Evolutionary conservation across 2,329 filamentous ascomycete species (phyloP), one percentile per base, ranked within the genome.

Genomic region (Cytospora piceicola): DNA sequence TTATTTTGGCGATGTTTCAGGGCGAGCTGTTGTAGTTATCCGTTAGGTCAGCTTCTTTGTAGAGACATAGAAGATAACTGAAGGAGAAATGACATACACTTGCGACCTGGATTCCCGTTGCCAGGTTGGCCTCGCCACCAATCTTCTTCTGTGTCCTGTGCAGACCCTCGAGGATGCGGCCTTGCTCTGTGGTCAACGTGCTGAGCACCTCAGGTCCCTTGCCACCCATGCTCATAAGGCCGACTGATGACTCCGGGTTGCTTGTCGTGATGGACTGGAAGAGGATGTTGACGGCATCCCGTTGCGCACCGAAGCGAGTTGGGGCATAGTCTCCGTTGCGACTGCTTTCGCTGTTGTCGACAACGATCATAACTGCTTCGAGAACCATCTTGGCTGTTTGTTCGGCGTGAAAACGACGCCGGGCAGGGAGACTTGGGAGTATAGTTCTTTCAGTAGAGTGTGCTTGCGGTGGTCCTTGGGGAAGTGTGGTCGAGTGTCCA

Each of bases 351-450:
- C 94, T 97, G 85, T 98, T 99, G 86, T 99, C 95, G 75, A 98
- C 93, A 85, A 98, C 90, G 79, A 99, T 92, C 94, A 99, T 98
- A 70, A 96, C 96, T 82, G 95, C 96, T 89, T 99, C 95, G 80
- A 99, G 90, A 81, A 90, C 92, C 95, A 99, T 99, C 76, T 85
- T 94, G 88, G 78, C 80, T 68, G 63, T 61, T 64, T 60, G 64
- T 55, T 39, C 64, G 64, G 59, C 59, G 42, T 53, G 66, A 65
- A 61, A 68, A 62, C 29, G 64, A 67, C 61, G 69, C 54, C 70
- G 73, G 70, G 68, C 70, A 67, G 66, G 65, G 64, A 64, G 61
- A 74, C 73, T 74, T n/a, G 51, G 56, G 24, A 30, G 12, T 15
- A 46, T 29, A 24, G 49, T 17, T 39, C 14, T 9, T 53, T 8